Base-by-base conservation (phyloP, 768 basidiomycete species). In the Lentinula raphanica region DNA sequence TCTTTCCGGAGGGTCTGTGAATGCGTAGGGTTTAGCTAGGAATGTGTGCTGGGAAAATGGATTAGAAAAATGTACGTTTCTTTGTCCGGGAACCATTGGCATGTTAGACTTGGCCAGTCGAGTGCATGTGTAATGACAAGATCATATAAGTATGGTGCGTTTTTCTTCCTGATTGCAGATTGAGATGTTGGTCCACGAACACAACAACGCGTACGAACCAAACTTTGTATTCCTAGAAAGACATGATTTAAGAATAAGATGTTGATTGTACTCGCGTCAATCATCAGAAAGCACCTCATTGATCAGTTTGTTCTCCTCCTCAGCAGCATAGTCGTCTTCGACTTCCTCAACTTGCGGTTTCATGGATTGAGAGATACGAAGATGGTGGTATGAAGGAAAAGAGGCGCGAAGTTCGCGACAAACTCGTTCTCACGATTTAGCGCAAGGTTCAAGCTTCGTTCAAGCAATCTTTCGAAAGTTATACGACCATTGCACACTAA, bases 31-130 rank as follows among this genome's bases (percentile, higher is more conserved):
- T 50, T 50, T 21, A n/a, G 49, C 29, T 21, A 42, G n/a, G 19
- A 19, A 32, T 40, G 32, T 29, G 28, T n/a, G 58, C 29, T 39
- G n/a, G n/a, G n/a, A n/a, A n/a, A n/a, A n/a, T n/a, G n/a, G n/a
- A n/a, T n/a, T n/a, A n/a, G n/a, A n/a, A n/a, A n/a, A n/a, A n/a
- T n/a, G 67, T 65, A 95, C 95, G 85, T 83, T 74, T 98, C 92
- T 71, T 86, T 88, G 78, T 99, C 97, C 0, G 97, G 97, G 72
- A 99, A 91, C 97, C 97, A 99, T 74, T 98, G 97, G 70, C 92
- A 94, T 4, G 97, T 99, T 67, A 99, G 70, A 67, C 88, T 93
- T 19, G 97, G 97, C 97, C 97, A 99, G 72, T 97, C 94, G 50
- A 98, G 80, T 31, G 96, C 96, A 69, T 98, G 96, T 1, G 96